Evolutionary conservation across 129 eudicot genomes (phyloP).

Genomic region (Lonicera japonica): DNA sequence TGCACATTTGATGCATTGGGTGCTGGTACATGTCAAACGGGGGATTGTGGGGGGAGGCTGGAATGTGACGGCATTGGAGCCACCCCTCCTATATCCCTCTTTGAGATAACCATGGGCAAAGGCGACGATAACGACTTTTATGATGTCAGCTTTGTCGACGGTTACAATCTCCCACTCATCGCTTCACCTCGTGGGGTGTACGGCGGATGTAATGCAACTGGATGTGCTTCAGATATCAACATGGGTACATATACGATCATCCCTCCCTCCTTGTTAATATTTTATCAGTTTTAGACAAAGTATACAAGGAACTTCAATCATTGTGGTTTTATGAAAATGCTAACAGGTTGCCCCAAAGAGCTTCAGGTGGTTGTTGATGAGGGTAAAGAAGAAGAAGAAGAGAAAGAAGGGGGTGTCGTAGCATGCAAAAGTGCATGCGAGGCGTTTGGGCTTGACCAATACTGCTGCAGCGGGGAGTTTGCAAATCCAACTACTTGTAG

Average conservation of each 20-base stretch:
- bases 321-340: not conserved
- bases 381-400: conserved; percentile 36
- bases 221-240: conserved; percentile 72
- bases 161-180: conserved; percentile 75
- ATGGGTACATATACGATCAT: too few relatives aligned
- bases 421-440: conserved; percentile 95
- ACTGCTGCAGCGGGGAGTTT: conserved; percentile 92
- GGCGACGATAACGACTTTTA: conserved; percentile 65
- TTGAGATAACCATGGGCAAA: conserved; percentile 76
- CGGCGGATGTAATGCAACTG: conserved; percentile 69
- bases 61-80: conserved; percentile 81
- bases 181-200: conserved; percentile 51
- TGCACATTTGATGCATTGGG: conserved; percentile 76
- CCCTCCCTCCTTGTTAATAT: not conserved
- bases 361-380: conserved; percentile 71
- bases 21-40: conserved; percentile 70
- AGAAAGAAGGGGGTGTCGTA: conserved; percentile 41
- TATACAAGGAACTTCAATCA: too few relatives aligned
- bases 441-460: conserved; percentile 74
- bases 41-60: conserved; percentile 83
- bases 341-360: conserved; percentile 88
- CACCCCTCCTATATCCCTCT: conserved; percentile 84
- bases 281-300: not conserved
- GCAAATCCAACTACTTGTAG: conserved; percentile 75
- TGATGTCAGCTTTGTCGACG: conserved; percentile 88